These are phyloP conservation scores for Parachaetomium inaequale DNA, from an alignment of 495 filamentous ascomycete species.

Conservation along the genomic window DNA sequence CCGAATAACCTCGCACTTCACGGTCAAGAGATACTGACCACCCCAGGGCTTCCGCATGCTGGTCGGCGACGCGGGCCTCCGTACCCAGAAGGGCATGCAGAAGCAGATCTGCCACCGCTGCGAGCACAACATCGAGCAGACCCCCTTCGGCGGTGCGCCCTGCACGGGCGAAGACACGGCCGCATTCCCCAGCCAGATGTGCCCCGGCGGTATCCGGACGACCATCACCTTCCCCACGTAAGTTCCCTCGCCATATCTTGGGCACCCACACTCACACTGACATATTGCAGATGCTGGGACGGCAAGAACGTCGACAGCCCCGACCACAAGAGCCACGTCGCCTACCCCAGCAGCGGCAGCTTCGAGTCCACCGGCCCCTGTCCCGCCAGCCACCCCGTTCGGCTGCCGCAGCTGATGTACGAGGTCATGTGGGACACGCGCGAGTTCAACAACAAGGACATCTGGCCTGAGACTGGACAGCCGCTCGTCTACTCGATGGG, in stretches of 20 bases:
- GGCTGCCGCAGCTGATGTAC: constrained; percentile 49
- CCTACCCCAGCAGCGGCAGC: constrained; percentile 41
- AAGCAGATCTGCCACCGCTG: constrained; percentile 49
- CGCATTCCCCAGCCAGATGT: constrained; percentile 39
- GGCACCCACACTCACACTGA: not conserved
- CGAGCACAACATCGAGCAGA: constrained; percentile 43
- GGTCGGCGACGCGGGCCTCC: constrained; percentile 37
- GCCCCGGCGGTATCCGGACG: constrained; percentile 48
- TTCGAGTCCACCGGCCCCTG: constrained; percentile 41
- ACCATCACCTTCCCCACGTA: constrained; percentile 49
- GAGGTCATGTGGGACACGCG: constrained; percentile 50
- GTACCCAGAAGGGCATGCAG: constrained; percentile 32
- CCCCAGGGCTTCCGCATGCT: constrained; percentile 44
- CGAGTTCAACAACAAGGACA: constrained; percentile 40
- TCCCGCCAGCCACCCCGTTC: constrained; percentile 45
- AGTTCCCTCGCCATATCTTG: not conserved
- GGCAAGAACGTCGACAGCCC: constrained; percentile 51
- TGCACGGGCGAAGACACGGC: constrained; percentile 50
- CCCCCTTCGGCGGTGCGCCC: constrained; percentile 50
- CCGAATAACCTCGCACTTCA: not conserved
- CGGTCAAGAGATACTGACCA: constrained; percentile 4
- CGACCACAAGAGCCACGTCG: constrained; percentile 51
- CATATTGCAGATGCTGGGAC: constrained; percentile 49
- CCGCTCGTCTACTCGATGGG: constrained; percentile 50
- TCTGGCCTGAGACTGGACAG: constrained; percentile 45